These are phyloP conservation scores for Chlamydomonas reinhardtii DNA, from an alignment of 163 green algal species.

Conservation along the genomic window DNA sequence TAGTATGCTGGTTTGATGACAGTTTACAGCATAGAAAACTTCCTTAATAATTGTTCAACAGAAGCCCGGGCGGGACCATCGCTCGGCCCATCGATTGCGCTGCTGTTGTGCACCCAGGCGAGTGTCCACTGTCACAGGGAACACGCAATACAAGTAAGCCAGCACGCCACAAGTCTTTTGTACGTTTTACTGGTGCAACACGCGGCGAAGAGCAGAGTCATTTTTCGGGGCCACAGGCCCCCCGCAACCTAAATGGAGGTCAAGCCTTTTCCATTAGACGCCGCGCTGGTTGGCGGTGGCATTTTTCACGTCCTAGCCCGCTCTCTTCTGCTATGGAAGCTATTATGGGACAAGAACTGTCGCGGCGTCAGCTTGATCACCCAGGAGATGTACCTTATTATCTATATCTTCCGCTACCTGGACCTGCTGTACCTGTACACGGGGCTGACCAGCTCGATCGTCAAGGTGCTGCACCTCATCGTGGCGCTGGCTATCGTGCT, in stretches of 20 bases:
- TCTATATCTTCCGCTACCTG: constrained; percentile 56
- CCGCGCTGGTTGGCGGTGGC: constrained; percentile 10
- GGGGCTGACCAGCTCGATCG: constrained; percentile 11
- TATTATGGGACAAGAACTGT: constrained; percentile 53
- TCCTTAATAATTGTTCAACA: too few species aligned
- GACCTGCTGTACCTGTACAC: constrained; percentile 55
- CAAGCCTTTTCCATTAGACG: constrained; percentile 26
- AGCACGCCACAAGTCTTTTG: too few species aligned
- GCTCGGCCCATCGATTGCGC: too few species aligned
- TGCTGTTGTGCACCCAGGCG: too few species aligned
- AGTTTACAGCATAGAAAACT: too few species aligned
- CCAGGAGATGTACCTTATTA: constrained; percentile 48
- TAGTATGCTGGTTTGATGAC: too few species aligned
- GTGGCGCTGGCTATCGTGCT: constrained; percentile 54
- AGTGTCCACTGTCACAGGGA: too few species aligned
- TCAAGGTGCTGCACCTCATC: constrained; percentile 53
- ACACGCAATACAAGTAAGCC: too few species aligned
- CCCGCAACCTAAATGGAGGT: neutral
- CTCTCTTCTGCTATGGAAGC: constrained; percentile 50
- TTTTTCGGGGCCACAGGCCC: neutral
- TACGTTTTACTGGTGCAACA: too few species aligned
- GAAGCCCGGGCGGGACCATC: too few species aligned
- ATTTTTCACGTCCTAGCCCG: constrained; percentile 32
- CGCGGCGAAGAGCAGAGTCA: neutral
- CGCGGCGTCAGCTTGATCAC: constrained; percentile 50